Conservation (phyloP, 352 stramenopile genomes). For the Pythium rishiriense region DNA sequence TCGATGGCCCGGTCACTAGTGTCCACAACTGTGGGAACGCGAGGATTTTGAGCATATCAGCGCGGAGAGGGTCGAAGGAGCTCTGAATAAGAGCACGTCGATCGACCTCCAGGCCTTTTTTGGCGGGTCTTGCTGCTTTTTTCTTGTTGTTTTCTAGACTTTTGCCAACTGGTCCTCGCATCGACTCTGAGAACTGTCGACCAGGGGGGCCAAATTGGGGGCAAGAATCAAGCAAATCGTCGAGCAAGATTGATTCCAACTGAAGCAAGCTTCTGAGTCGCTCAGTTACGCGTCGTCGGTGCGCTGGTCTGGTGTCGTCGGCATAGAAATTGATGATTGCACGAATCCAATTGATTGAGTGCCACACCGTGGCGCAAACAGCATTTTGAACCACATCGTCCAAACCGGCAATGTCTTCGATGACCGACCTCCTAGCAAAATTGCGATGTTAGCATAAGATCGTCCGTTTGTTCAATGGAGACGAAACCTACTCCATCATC, state of each 20-base stretch:
- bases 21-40: conserved; percentile 13
- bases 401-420: conserved; percentile 45
- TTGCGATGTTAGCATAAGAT: not conserved
- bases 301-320: conserved; percentile 33
- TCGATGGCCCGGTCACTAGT: not conserved
- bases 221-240: conserved; percentile 33
- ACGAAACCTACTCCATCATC: conserved; percentile 51
- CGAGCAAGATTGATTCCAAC: conserved; percentile 43
- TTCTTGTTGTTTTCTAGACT: conserved; percentile 23
- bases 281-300: conserved; percentile 36
- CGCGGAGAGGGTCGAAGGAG: conserved; percentile 35
- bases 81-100: conserved; percentile 26
- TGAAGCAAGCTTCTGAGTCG: conserved; percentile 45
- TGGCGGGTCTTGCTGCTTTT: conserved; percentile 29
- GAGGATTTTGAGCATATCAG: conserved; percentile 42
- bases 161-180: not conserved
- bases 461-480: not conserved
- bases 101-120: conserved; percentile 14
- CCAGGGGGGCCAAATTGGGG: conserved; percentile 37
- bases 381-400: conserved; percentile 38
- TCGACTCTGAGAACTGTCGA: not conserved
- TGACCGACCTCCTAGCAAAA: conserved; percentile 34
- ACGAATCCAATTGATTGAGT: conserved; percentile 66
- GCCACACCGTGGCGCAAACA: conserved; percentile 50
- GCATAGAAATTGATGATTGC: conserved; percentile 60